Base-by-base conservation (phyloP, 208 protist species). In the Endotrypanum monterogeii region DNA sequence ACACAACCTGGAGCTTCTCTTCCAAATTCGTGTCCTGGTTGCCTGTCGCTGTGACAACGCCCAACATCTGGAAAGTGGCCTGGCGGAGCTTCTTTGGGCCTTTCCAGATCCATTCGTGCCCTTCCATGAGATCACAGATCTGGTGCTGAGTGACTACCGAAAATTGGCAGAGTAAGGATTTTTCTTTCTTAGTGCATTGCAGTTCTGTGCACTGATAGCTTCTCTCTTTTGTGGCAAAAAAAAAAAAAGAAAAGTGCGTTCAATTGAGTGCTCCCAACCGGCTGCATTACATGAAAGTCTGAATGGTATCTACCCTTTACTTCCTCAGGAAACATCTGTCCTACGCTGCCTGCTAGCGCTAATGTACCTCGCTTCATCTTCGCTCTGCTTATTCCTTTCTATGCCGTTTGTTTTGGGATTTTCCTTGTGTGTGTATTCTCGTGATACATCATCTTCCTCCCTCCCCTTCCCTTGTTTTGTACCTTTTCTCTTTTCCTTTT, bases 1-100 rank as follows among this genome's bases (percentile, higher is more conserved):
- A 8, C 52, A 73, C 56, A 46, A 76, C 54, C 2, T 25, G 0
- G 66, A 67, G 65, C 71, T 81, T 32, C 66, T 67, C 18, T 71
- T 74, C 23, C 76, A 69, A 51, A 25, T 81, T 4, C 71, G 76
- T 9, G 76, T 81, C 25, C 62, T 76, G 3, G 65, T 81, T 8
- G 76, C 76, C 32, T 81, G 58, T 39, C 50, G 63, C 76, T 55
- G 66, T 41, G n/a, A 54, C 54, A 67, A 71, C 16, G 35, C 41
- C 5, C 61, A 74, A 35, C 39, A 67, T 6, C 62, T 75, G 41
- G 11, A 18, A 62, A 60, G 50, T 3, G 54, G 70, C 35, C 39
- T 78, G 50, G 51, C 60, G 6, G 48, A 60, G 37, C 61, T 76
- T 9, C 44, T 73, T 28, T 73, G 69, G 20, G 51, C 51, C 9